These are phyloP conservation scores for Sedum album DNA, from an alignment of 164 flowering plant genomes.

Conservation along the genomic window DNA sequence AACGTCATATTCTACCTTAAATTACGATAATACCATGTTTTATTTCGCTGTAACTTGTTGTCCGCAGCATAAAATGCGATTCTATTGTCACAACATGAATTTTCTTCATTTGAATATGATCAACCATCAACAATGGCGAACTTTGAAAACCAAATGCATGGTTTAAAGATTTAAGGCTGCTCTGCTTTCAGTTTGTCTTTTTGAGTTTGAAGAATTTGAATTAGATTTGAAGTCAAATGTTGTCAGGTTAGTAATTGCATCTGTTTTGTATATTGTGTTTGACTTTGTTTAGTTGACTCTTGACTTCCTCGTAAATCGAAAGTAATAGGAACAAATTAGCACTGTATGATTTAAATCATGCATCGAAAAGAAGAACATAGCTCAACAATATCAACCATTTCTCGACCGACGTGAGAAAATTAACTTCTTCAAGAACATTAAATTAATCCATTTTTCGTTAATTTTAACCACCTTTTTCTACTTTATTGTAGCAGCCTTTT, in stretches of 20 bases:
- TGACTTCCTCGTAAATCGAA: neutral
- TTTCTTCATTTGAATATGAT: too few species aligned
- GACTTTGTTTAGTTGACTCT: neutral
- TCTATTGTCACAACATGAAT: too few species aligned
- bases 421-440: neutral
- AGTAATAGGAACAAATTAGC: neutral
- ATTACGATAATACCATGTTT: too few species aligned
- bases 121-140: neutral
- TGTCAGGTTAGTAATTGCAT: constrained; percentile 2
- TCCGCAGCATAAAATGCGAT: too few species aligned
- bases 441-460: neutral
- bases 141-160: neutral
- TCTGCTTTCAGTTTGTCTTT: neutral
- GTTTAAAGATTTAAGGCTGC: neutral
- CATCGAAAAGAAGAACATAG: neutral
- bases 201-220: neutral
- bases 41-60: too few species aligned
- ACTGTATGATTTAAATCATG: neutral
- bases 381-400: neutral
- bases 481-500: too few species aligned
- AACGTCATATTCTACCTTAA: too few species aligned
- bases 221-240: neutral
- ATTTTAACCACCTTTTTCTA: too few species aligned
- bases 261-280: constrained; percentile 1
- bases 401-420: neutral